Evolutionary conservation across 75 land plant species (phyloP), one percentile per base, ranked within the genome.

Genomic region (Azolla pinnata): DNA sequence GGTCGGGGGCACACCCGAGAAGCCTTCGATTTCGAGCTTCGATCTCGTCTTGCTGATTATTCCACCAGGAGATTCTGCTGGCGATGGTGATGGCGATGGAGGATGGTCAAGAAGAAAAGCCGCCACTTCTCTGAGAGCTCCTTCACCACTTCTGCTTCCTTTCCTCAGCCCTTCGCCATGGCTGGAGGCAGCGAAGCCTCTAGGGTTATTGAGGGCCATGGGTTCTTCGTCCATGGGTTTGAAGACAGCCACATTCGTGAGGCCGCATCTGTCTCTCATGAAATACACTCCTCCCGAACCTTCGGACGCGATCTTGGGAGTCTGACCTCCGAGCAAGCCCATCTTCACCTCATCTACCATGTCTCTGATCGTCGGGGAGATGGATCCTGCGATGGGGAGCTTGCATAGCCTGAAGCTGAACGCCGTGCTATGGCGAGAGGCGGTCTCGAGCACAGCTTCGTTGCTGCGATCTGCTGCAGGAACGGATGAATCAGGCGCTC

Each of bases 181-280:
- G 5, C 25, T 10, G n/a, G 95, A 72, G 51, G 81, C 18, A 24
- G 95, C 79, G n/a, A 88, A 74, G 2, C 89, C 96, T 23, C 76
- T 68, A 0, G 97, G 97, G 45, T 91, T 91, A 44, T 88, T 88
- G 16, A 77, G 79, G 54, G 89, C 89, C 84, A 84, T 75, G 23
- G 97, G 97, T 61, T 91, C 97, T 73, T 91, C 97, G 51, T 91
- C 97, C 25, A 82, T 71, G 29, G 97, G 97, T 75, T 91, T 91
- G 52, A 91, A 91, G 7, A 91, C 81, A 28, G 80, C 82, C 32
- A 88, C 75, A 61, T 59, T 66, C 24, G 75, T 72, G 32, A 52
- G 31, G 21, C 88, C 97, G 8, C 75, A 65, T 18, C 69, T 32
- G 67, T 85, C 81, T 44, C 49, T 70, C 81, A 91, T 81, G 18